Evolutionary conservation across 1,284 basidiomycete genomes (phyloP), one percentile per base, ranked within the genome.

Genomic region (Meripilus lineatus): DNA sequence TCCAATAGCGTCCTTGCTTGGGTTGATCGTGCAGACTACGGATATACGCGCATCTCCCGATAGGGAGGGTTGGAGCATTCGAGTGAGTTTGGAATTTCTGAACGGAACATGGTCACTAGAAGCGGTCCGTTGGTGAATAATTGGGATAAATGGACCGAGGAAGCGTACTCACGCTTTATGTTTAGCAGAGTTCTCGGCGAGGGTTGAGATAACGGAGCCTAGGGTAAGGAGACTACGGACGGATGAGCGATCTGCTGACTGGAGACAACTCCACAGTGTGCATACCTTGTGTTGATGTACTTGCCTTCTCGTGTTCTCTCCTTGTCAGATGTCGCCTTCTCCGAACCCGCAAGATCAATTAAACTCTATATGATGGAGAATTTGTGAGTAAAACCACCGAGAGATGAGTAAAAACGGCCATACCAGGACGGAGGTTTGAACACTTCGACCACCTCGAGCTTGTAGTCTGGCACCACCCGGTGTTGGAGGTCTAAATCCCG

Each of bases 321-420:
- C 62, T 91, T 93, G 65, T 94, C 91, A 6, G 87, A 89, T 2
- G 93, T 95, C 2, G 93, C 93, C 62, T 89, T 93, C 62, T 99
- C 95, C 1, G 91, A 95, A 1, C 95, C 95, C 36, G 95, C 95
- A n/a, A 99, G 72, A 72, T 99, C 94, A 50, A 96, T 94, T 36
- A 96, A 73, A 62, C 81, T 89, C 76, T 91, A 57, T 45, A 59
- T 26, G 10, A 15, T 8, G 26, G 5, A 1, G 23, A 38, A 13
- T n/a, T 32, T n/a, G 14, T 32, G 8, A n/a, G n/a, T 24, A 25
- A 10, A 22, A n/a, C 17, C n/a, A 20, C 17, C n/a, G 41, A 10
- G 28, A 6, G 21, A 20, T 10, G 36, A 23, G 36, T 5, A 24
- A 38, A 15, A 8, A 22, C 25, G 11, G 25, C 7, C 13, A 8